Evolutionary conservation across 2,329 filamentous ascomycete genomes (phyloP).

Genomic region (Seiridium cupressi): DNA sequence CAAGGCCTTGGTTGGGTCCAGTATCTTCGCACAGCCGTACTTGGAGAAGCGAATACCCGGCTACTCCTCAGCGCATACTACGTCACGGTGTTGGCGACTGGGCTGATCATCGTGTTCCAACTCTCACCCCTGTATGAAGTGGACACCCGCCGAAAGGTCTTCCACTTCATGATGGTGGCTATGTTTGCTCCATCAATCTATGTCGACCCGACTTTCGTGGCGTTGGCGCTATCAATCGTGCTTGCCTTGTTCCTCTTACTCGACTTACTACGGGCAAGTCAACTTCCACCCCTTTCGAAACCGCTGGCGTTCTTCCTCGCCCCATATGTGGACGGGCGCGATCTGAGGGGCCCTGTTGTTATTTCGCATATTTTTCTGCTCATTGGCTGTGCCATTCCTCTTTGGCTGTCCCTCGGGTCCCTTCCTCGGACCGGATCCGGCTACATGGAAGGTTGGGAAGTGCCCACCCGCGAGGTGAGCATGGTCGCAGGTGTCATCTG

Average conservation of each 20-base stretch:
- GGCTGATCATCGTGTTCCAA: conserved; percentile 71
- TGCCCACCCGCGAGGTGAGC: conserved; percentile 70
- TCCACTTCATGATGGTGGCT: conserved; percentile 96
- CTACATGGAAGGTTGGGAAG: conserved; percentile 71
- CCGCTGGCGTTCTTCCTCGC: conserved; percentile 84
- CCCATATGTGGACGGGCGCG: conserved; percentile 91
- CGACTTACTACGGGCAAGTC: conserved; percentile 84
- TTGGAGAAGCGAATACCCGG: conserved; percentile 81
- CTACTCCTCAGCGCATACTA: conserved; percentile 76
- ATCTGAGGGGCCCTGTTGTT: conserved; percentile 90
- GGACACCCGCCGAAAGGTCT: conserved; percentile 93
- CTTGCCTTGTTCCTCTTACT: conserved; percentile 84
- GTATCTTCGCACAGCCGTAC: conserved; percentile 57
- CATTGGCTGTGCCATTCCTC: conserved; percentile 89
- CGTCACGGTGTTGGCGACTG: conserved; percentile 63
- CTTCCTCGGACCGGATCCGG: conserved; percentile 54
- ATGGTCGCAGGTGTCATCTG: conserved; percentile 94
- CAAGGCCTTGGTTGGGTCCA: conserved; percentile 61
- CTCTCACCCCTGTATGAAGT: conserved; percentile 81
- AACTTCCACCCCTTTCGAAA: conserved; percentile 84
- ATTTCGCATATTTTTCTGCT: conserved; percentile 95
- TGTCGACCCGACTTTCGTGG: conserved; percentile 80
- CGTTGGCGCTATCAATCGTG: conserved; percentile 75
- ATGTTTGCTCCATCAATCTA: conserved; percentile 90
- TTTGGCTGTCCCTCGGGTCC: conserved; percentile 83